phyloP scores from a whole-genome alignment of 2,329 filamentous ascomycete genomes.

The Trichoderma breve region DNA sequence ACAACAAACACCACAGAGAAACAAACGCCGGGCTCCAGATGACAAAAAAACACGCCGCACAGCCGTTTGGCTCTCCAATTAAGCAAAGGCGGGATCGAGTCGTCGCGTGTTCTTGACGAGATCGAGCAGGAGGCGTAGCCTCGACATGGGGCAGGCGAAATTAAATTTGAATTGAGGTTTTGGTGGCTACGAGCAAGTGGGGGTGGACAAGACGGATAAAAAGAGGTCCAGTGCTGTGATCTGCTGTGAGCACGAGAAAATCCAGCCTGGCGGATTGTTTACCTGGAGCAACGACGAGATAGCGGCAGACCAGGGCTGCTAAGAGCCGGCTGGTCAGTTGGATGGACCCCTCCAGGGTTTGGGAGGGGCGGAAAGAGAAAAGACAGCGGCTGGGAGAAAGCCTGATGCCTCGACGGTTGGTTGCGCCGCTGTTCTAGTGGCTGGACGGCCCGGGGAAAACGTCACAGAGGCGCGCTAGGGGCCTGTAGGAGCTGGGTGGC shows the following conservation, averaged over 20 bases:
- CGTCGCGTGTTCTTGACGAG: constrained; percentile 1
- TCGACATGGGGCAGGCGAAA: constrained; percentile 11
- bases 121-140: constrained; percentile 12
- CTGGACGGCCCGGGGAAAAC: constrained; percentile 7
- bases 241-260: neutral
- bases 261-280: constrained; percentile 12
- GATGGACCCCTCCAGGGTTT: neutral
- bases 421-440: neutral
- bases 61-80: neutral
- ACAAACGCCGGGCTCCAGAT: constrained; percentile 31
- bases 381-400: neutral
- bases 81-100: neutral
- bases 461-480: constrained; percentile 12
- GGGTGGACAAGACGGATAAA: neutral
- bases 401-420: constrained; percentile 4
- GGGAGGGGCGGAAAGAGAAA: neutral
- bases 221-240: neutral
- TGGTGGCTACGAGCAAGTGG: constrained; percentile 1
- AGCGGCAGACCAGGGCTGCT: neutral
- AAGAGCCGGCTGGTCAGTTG: neutral
- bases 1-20: constrained; percentile 20
- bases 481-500: neutral
- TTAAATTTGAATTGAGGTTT: neutral
- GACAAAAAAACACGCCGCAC: neutral
- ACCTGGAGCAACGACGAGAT: neutral